phyloP scores from a whole-genome alignment of 2,329 filamentous ascomycete genomes.

The Colletotrichum viniferum region DNA sequence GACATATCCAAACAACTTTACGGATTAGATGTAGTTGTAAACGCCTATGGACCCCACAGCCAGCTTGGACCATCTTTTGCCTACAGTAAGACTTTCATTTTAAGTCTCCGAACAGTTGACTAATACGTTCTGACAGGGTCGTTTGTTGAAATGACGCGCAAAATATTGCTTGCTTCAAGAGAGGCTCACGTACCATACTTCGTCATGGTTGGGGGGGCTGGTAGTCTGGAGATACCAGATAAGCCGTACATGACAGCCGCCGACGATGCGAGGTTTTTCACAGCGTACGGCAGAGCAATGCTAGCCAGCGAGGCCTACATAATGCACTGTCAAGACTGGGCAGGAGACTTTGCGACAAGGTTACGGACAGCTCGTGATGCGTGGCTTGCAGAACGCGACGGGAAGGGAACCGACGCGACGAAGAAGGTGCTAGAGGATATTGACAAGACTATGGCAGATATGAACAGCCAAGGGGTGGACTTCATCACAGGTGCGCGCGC shows the following conservation, averaged over 20 bases:
- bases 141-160: neutral
- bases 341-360: neutral
- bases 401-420: neutral
- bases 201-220: neutral
- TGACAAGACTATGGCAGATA: neutral
- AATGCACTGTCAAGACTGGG: neutral
- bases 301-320: neutral
- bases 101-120: rapidly evolving
- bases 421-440: neutral
- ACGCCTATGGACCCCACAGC: neutral
- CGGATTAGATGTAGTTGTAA: neutral
- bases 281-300: neutral
- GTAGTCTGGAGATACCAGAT: neutral
- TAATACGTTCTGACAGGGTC: neutral
- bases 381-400: neutral
- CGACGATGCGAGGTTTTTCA: neutral
- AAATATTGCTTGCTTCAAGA: neutral
- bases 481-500: neutral
- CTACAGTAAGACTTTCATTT: neutral
- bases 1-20: neutral
- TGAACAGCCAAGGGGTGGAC: neutral
- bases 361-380: neutral
- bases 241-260: neutral
- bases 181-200: neutral
- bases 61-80: neutral